Evolutionary conservation across 306 rosid species (phyloP).

Genomic region (Prunus armeniaca): DNA sequence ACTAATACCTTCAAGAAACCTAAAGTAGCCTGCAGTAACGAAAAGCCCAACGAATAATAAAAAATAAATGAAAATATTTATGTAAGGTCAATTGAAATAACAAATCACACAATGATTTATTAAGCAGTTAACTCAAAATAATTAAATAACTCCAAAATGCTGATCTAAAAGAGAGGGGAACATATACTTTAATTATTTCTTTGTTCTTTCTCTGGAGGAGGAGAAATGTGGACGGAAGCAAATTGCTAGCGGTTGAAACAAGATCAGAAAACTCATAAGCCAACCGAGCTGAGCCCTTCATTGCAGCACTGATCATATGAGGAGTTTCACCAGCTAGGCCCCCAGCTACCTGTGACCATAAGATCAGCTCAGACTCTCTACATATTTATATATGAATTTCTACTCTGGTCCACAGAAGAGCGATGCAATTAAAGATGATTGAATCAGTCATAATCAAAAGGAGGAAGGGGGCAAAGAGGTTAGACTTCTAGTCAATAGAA

Average conservation of each 20-base stretch:
- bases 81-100: neutral
- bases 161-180: conserved; percentile 15
- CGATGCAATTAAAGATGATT: neutral
- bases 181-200: conserved; percentile 77
- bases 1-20: conserved; percentile 83
- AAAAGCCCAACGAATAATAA: neutral
- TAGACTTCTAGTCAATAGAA: neutral
- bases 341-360: conserved; percentile 64
- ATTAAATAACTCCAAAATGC: neutral
- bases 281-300: conserved; percentile 92
- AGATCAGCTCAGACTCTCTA: neutral
- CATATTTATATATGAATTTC: neutral
- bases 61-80: neutral
- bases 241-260: conserved; percentile 58
- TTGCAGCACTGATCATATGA: conserved; percentile 91
- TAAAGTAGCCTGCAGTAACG: conserved; percentile 71
- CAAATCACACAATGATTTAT: conserved; percentile 1
- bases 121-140: neutral
- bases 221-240: conserved; percentile 60
- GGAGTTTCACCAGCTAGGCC: conserved; percentile 75
- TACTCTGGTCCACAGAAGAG: neutral
- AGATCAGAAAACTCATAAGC: conserved; percentile 87
- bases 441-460: neutral
- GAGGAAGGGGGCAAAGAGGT: neutral
- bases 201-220: conserved; percentile 61